Base-by-base conservation (phyloP, 2,329 filamentous ascomycete genomes). In the Cytospora chrysosperma region DNA sequence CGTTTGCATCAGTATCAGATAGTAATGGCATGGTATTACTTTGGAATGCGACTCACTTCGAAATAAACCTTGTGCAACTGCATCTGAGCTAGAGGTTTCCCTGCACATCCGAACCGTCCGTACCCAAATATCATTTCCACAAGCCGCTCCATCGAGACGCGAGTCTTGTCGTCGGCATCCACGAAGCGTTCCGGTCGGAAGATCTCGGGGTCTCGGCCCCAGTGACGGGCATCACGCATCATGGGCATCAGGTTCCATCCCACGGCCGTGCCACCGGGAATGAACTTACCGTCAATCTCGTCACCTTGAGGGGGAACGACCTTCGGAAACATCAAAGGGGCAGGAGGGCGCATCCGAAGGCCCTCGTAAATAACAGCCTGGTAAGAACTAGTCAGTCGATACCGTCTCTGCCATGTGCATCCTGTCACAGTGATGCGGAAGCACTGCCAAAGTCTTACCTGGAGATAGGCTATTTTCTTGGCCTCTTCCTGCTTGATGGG, bases 111-210 rank as follows among this genome's bases (percentile, higher is more conserved):
- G 61, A 72, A 77, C 28, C 71, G 70, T 6, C 79, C 78, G 32
- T 72, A 70, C 9, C 76, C 75, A 69, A 81, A 81, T 6, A 76
- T 69, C 24, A 78, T 68, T 30, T 76, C 76, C 47, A 75, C 66
- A 0, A 71, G 73, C 9, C 68, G 68, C 47, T 74, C 69, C 70
- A 76, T 77, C 15, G 67, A 66, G 19, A 65, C 66, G 54, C 72
- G 69, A 17, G 72, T 69, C 0, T 70, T 69, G 1, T 62, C 62
- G 7, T 81, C 85, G 2, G 82, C 69, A 4, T 72, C 76, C 47
- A 76, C 72, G 85, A 86, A 89, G 26, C 87, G 79, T 67, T 87
- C 85, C 0, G 87, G 86, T 3, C 80, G 76, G 73, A 88, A 89
- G 2, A 79, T 72, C 9, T 87, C 83, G 1, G 83, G 84, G 67